phyloP scores from a whole-genome alignment of 192 early-diverging fungal genomes.

The Paraglomus occultum region DNA sequence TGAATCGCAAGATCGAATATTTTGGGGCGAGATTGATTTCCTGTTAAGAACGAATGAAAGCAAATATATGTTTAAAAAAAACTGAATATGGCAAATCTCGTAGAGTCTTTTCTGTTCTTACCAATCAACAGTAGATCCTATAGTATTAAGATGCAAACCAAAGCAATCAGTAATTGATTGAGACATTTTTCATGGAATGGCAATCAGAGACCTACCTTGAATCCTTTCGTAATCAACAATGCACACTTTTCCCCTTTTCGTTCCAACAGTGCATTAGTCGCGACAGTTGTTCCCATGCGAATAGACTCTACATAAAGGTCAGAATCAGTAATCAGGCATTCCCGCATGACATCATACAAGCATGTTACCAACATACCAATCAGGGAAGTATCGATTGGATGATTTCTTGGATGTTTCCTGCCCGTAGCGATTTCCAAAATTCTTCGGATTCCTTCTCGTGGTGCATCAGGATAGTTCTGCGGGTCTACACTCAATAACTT shows the following conservation, averaged over 20 bases:
- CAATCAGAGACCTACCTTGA: constrained; percentile 57
- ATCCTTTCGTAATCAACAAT: constrained; percentile 88
- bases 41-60: constrained; percentile 31
- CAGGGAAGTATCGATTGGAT: constrained; percentile 67
- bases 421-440: constrained; percentile 82
- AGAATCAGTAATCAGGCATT: not conserved
- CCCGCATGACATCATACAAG: not conserved
- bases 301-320: constrained; percentile 54
- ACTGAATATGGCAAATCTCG: not conserved
- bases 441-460: constrained; percentile 89
- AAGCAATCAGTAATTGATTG: not conserved
- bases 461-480: constrained; percentile 85
- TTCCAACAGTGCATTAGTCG: constrained; percentile 89
- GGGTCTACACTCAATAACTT: constrained; percentile 95
- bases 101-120: constrained; percentile 16
- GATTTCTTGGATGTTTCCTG: constrained; percentile 58
- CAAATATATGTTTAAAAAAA: not conserved
- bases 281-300: constrained; percentile 97
- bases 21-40: constrained; percentile 89
- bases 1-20: constrained; percentile 91
- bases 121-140: constrained; percentile 49
- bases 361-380: constrained; percentile 47
- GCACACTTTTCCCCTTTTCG: constrained; percentile 87
- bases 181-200: not conserved
- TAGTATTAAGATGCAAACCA: not conserved